Conservation (phyloP, 495 filamentous ascomycete genomes). For the Viridothelium virens region DNA sequence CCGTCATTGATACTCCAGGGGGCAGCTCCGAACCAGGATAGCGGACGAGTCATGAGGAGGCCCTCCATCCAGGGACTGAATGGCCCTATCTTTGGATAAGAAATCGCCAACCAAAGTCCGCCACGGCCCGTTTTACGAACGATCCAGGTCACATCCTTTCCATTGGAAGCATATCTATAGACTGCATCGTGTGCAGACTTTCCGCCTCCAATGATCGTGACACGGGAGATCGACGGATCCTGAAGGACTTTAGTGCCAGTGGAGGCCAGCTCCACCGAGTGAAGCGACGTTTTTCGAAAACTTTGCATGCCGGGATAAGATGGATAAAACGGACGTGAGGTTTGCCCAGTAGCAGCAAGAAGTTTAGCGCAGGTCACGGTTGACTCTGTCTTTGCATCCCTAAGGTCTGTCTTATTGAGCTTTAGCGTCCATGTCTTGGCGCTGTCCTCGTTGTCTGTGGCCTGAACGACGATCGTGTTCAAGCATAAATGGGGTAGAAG, state of each 20-base stretch:
- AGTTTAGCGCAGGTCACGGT: slow-evolving; percentile 29
- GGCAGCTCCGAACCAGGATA: slow-evolving; percentile 60
- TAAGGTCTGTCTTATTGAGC: slow-evolving; percentile 12
- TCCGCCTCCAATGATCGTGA: slow-evolving; percentile 60
- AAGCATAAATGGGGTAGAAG: slow-evolving; percentile 50
- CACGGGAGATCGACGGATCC: slow-evolving; percentile 20
- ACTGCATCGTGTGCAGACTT: slow-evolving; percentile 76
- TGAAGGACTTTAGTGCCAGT: slow-evolving; percentile 27
- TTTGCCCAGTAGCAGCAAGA: slow-evolving; percentile 63
- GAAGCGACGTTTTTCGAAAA: slow-evolving; percentile 52
- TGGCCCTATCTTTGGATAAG: slow-evolving; percentile 47
- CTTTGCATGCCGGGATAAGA: slow-evolving; percentile 39
- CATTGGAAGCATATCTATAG: slow-evolving; percentile 57
- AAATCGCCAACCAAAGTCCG: slow-evolving; percentile 60
- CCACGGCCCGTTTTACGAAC: slow-evolving; percentile 73
- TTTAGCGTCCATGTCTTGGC: slow-evolving; percentile 39
- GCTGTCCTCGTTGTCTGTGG: slow-evolving; percentile 38
- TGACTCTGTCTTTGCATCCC: background rate
- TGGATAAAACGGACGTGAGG: slow-evolving; percentile 45
- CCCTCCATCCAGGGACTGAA: slow-evolving; percentile 52
- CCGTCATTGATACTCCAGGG: slow-evolving; percentile 54
- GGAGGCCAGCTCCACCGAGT: slow-evolving; percentile 34
- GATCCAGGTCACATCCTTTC: slow-evolving; percentile 65
- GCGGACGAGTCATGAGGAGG: slow-evolving; percentile 53
- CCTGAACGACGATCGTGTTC: slow-evolving; percentile 44